Conservation (phyloP, 2,329 filamentous ascomycete genomes). For the Botrytis galanthina region DNA sequence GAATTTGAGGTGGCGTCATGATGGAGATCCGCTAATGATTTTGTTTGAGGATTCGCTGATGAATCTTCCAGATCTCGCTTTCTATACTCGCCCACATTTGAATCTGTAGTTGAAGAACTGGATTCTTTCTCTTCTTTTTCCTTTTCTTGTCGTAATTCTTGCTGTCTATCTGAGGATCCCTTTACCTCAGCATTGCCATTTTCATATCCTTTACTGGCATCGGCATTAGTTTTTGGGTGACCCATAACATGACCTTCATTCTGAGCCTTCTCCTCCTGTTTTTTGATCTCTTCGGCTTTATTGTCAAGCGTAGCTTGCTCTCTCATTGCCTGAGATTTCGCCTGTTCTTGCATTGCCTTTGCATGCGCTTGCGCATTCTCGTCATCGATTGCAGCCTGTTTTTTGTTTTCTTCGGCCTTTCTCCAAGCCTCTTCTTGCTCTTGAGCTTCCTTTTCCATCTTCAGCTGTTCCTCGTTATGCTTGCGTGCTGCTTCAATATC, state of each 20-base stretch:
- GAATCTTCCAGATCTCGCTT: background rate
- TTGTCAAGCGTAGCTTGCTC: background rate
- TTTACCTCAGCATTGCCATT: background rate
- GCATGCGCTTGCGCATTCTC: background rate
- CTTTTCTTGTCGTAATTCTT: background rate
- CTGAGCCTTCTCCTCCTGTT: background rate
- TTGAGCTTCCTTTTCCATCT: background rate
- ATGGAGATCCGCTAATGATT: background rate
- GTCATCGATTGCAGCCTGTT: background rate
- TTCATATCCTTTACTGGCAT: background rate
- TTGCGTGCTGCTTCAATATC: slow-evolving; percentile 3
- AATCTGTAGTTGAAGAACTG: background rate
- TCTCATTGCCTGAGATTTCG: background rate
- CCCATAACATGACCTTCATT: background rate
- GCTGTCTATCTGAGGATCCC: background rate
- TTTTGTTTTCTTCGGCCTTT: background rate
- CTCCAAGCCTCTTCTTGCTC: background rate
- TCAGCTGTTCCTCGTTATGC: background rate
- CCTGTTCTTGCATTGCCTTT: background rate
- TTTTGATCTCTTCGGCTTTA: background rate
- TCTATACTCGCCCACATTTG: background rate
- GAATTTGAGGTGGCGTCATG: background rate
- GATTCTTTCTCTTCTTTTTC: background rate
- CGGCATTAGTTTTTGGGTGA: background rate
- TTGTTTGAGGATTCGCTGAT: background rate